Evolutionary conservation across 495 filamentous ascomycete species (phyloP).

Genomic region (Neurospora intermedia): DNA sequence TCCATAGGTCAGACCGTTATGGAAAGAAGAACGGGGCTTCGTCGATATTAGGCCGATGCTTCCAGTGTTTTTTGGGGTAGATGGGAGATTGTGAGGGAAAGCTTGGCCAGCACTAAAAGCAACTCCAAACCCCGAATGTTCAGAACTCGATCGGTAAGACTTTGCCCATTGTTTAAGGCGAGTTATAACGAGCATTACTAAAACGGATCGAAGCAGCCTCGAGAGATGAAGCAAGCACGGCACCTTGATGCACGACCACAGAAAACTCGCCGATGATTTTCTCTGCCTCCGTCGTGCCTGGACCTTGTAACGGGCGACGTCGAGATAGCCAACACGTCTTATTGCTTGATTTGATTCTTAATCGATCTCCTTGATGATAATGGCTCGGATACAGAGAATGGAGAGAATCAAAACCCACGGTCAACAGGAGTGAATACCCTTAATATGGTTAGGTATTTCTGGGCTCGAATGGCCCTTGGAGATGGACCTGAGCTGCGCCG

Average conservation of each 20-base stretch:
- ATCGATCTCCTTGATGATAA: no score
- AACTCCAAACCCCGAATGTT: no score
- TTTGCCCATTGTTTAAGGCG: neutral
- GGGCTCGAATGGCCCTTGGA: no score
- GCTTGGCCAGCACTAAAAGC: no score
- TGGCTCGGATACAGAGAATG: neutral
- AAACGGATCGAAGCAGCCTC: neutral
- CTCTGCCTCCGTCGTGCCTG: neutral
- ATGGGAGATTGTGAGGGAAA: neutral
- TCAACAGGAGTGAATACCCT: neutral
- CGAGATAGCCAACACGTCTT: neutral
- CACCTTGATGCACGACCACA: neutral
- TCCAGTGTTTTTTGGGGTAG: neutral
- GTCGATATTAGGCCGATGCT: neutral
- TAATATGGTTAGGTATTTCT: no score
- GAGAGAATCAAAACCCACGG: neutral
- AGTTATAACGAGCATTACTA: neutral
- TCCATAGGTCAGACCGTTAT: neutral
- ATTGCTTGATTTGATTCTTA: no score
- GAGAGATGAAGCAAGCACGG: neutral
- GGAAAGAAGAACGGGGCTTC: neutral
- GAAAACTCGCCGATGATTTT: neutral
- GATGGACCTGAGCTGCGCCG: neutral
- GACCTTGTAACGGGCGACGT: neutral
- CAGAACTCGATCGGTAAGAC: neutral